phyloP scores from a whole-genome alignment of 2,329 filamentous ascomycete species.

The Stagonosporopsis chrysanthemi region DNA sequence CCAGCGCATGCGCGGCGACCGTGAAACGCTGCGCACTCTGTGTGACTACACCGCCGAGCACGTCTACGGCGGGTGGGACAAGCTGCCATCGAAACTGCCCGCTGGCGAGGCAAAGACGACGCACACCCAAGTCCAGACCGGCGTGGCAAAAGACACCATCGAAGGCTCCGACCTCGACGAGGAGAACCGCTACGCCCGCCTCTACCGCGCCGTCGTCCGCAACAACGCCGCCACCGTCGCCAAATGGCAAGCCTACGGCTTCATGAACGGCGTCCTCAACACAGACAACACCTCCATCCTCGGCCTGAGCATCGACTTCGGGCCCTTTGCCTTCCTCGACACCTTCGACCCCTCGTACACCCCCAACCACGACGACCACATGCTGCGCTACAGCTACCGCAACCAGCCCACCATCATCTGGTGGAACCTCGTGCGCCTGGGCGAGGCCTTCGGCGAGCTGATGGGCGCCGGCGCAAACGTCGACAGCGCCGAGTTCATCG shows the following conservation, averaged over 20 bases:
- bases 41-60: slow-evolving; percentile 87
- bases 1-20: slow-evolving; percentile 80
- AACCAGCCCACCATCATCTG: slow-evolving; percentile 97
- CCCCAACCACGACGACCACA: slow-evolving; percentile 92
- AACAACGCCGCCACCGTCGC: slow-evolving; percentile 89
- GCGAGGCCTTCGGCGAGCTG: slow-evolving; percentile 86
- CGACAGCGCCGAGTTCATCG: slow-evolving; percentile 74
- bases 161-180: slow-evolving; percentile 73
- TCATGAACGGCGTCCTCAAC: slow-evolving; percentile 98
- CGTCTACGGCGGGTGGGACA: slow-evolving; percentile 86
- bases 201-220: slow-evolving; percentile 87
- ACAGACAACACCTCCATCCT: slow-evolving; percentile 96
- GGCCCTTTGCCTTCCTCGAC: slow-evolving; percentile 97
- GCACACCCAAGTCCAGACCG: slow-evolving; percentile 52
- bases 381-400: slow-evolving; percentile 87
- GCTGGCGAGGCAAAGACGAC: slow-evolving; percentile 59
- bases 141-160: slow-evolving; percentile 64
- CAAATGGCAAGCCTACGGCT: slow-evolving; percentile 97
- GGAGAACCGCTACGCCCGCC: slow-evolving; percentile 84
- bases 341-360: slow-evolving; percentile 95
- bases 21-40: slow-evolving; percentile 74
- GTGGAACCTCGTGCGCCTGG: slow-evolving; percentile 96
- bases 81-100: slow-evolving; percentile 68
- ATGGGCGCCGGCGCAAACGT: slow-evolving; percentile 78
- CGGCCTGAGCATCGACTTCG: slow-evolving; percentile 91